phyloP scores from a whole-genome alignment of 176 grass and related monocot species.

The Tuctoria greenei region DNA sequence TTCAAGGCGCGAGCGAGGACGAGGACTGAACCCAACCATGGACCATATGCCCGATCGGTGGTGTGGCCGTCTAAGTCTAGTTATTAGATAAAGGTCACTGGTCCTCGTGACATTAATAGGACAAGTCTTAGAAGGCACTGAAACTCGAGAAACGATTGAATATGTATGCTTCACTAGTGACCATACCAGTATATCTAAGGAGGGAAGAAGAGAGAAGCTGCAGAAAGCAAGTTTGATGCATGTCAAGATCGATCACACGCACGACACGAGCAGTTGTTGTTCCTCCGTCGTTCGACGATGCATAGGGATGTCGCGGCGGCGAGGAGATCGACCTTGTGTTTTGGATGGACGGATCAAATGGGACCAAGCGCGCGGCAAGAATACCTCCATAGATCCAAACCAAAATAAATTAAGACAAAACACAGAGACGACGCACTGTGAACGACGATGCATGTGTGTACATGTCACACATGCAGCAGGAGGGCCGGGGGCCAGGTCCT shows the following conservation, averaged over 20 bases:
- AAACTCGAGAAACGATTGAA: conserved; percentile 4
- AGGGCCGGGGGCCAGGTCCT: too few species aligned
- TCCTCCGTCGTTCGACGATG: too few species aligned
- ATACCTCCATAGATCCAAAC: not conserved
- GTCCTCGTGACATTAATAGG: conserved; percentile 20
- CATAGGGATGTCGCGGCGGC: not conserved
- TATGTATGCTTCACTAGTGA: not conserved
- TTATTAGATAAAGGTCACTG: not conserved
- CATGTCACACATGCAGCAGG: not conserved
- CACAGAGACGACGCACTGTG: not conserved
- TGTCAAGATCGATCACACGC: not conserved
- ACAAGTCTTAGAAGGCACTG: conserved; percentile 29
- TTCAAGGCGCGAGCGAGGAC: not conserved
- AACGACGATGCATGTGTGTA: not conserved
- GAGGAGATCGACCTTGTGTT: not conserved
- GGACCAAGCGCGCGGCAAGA: not conserved
- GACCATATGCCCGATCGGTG: conserved; percentile 16
- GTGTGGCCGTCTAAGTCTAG: not conserved
- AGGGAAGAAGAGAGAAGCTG: not conserved
- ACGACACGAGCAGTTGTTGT: not conserved
- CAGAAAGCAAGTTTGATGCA: not conserved
- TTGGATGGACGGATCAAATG: not conserved
- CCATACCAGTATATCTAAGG: too few species aligned
- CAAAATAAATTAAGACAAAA: not conserved
- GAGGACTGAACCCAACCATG: not conserved